These are phyloP conservation scores for Pharus latifolius DNA, from an alignment of 176 grass and related monocot species.

Conservation along the genomic window DNA sequence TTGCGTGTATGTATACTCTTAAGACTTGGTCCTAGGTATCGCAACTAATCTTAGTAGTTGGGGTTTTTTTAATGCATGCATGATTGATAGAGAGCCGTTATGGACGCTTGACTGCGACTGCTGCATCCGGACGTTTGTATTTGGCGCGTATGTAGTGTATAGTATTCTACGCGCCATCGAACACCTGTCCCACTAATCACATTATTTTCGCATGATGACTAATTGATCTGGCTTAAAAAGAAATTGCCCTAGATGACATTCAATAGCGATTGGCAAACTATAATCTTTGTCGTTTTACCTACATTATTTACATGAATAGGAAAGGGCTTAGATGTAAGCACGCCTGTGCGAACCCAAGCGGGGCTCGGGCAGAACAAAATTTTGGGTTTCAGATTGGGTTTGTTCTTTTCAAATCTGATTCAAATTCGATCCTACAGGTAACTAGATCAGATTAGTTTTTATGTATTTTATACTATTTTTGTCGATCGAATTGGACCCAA, in stretches of 20 bases:
- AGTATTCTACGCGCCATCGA: conserved; percentile 6
- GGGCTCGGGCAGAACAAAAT: too few species aligned
- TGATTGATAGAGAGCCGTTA: neutral
- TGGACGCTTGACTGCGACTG: conserved; percentile 19
- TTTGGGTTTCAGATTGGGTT: too few species aligned
- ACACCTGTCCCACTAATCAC: conserved; percentile 6
- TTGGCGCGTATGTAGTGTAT: neutral
- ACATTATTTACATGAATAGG: too few species aligned
- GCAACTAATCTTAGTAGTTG: neutral
- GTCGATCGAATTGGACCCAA: too few species aligned
- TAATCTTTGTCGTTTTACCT: conserved; percentile 1
- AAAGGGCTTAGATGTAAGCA: too few species aligned
- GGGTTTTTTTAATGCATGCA: neutral
- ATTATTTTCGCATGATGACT: neutral
- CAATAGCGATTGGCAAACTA: conserved; percentile 1
- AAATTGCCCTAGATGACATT: conserved; percentile 3
- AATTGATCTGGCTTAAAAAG: neutral
- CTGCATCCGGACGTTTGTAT: neutral
- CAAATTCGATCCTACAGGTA: too few species aligned
- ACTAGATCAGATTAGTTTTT: too few species aligned
- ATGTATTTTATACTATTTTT: too few species aligned
- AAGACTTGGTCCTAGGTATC: neutral
- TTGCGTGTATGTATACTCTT: neutral
- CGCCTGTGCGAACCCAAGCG: too few species aligned
- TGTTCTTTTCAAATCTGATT: too few species aligned